A percentile compares a stretch with the other conserved stretches of the same genome.
These are phyloP conservation scores for Penicillium sp. DNA, from an alignment of 2,329 filamentous ascomycete genomes.

Conservation along the genomic window DNA sequence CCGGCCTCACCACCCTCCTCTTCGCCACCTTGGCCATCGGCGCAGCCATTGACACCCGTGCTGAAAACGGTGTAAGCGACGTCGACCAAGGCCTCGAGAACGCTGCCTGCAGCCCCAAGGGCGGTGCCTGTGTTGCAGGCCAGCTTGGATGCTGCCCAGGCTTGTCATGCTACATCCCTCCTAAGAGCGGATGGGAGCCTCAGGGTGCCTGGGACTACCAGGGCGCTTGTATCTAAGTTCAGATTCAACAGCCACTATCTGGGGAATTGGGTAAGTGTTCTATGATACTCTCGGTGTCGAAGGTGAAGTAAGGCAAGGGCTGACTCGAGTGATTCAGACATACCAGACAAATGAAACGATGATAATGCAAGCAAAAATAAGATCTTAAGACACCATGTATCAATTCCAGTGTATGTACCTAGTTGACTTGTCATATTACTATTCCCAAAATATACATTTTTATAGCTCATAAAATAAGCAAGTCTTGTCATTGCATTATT, in stretches of 20 bases:
- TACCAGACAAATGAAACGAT: neutral
- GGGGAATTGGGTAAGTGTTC: neutral
- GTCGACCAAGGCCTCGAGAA: neutral
- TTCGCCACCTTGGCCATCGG: constrained; percentile 12
- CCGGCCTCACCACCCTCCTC: constrained; percentile 9
- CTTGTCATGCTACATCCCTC: constrained; percentile 11
- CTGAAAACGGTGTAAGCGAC: neutral
- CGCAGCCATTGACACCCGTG: constrained; percentile 10
- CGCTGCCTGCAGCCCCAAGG: constrained; percentile 6
- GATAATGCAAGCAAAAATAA: neutral
- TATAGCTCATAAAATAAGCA: neutral
- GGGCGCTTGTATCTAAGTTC: constrained; percentile 10
- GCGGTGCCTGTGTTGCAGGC: constrained; percentile 3
- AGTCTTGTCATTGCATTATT: neutral
- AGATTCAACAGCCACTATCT: neutral
- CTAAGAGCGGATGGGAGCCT: constrained; percentile 10
- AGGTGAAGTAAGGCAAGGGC: neutral
- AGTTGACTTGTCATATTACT: neutral
- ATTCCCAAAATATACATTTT: neutral
- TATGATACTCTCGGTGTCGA: neutral
- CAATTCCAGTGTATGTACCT: constrained; percentile 10
- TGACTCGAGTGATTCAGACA: neutral
- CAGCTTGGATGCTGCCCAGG: constrained; percentile 1
- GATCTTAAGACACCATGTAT: neutral
- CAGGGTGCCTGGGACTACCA: neutral